Base-by-base conservation (phyloP, 2,329 filamentous ascomycete genomes). In the Verticillium alfalfae region DNA sequence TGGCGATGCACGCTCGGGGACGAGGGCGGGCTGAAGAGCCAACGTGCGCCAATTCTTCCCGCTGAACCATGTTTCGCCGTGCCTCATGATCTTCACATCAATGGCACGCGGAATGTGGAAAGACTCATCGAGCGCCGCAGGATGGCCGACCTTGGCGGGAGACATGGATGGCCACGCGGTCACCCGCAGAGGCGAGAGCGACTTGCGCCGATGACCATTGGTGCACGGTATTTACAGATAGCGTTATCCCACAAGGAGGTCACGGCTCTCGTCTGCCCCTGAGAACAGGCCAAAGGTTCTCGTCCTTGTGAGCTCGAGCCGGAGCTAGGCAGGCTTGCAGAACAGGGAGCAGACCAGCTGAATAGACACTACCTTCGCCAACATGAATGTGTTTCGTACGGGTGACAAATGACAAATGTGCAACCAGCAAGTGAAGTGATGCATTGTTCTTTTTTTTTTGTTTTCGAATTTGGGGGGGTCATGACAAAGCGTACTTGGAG, bases 1-100 rank as follows among this genome's bases (percentile, higher is more conserved):
- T 13, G 52, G 18, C 60, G 63, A 55, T 60, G 63, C 26, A 65
- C 61, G 58, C 62, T 60, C 61, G 64, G 63, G 26, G 63, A 45
- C 61, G 36, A 22, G 54, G 57, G 56, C 55, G 16, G 49, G 52
- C 34, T 4, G 54, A 52, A 41, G 57, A 38, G 45, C 61, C 61
- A 41, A 61, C 56, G 63, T 34, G 54, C 54, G 41, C 36, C 61
- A 16, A 15, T 34, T 22, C 15, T 9, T 15, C 26, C 54, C 54
- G 54, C 54, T 34, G 54, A 31, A 18, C 13, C 54, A 8, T 15
- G 15, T 16, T 31, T 18, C 3, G 8, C 15, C 31, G 54, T 56
- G 54, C 54, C 45, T 9, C 22, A 5, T 12, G n/a, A 18, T 52
- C n/a, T 26, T 10, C 22, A 3, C 18, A 22, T 12, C n/a, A 8